Base-by-base conservation (phyloP, 1,139 yeast species). In the Kazachstania sp. region DNA sequence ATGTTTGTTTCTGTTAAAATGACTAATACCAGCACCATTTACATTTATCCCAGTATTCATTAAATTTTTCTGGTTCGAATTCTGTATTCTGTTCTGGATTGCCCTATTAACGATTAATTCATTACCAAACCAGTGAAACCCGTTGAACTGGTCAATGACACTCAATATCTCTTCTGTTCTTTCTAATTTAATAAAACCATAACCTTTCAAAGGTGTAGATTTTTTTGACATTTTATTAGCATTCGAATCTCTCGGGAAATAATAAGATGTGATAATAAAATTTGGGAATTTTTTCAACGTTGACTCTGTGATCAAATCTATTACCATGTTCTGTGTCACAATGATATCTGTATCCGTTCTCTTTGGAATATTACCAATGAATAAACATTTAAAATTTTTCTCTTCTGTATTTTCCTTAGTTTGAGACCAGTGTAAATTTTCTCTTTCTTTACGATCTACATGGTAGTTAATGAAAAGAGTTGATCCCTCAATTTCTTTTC, bases 371-470 rank as follows among this genome's bases (percentile, higher is more conserved):
- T 62, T 62, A 2, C 66, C 67, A 38, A 64, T 57, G 38, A 61
- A 64, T 2, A 64, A 54, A 20, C 66, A 64, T 44, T 53, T 61
- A 43, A 61, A 63, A 23, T 54, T 52, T 18, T 53, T 56, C 38
- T 57, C 63, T 32, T 54, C 55, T 29, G 52, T 53, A 39, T 51
- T 59, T 41, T 58, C 63, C 43, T 58, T 61, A 11, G 56, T 44
- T 37, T 60, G 63, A 20, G 54, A 56, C 52, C 58, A 54, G 40
- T 60, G 61, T 5, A 59, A 48, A 23, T 64, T 50, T 69, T 77
- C 49, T 51, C 81, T 64, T 50, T 75, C 79, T 51, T 70, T 71
- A 53, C 77, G 73, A 30, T 78, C 76, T 36, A 76, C 71, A 53
- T 76, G 80, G 53, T 73, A 76, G 53, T 75, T 75, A 36, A 75